Evolutionary conservation across 2,329 filamentous ascomycete species (phyloP).

Genomic region (Blumeriella jaapii): DNA sequence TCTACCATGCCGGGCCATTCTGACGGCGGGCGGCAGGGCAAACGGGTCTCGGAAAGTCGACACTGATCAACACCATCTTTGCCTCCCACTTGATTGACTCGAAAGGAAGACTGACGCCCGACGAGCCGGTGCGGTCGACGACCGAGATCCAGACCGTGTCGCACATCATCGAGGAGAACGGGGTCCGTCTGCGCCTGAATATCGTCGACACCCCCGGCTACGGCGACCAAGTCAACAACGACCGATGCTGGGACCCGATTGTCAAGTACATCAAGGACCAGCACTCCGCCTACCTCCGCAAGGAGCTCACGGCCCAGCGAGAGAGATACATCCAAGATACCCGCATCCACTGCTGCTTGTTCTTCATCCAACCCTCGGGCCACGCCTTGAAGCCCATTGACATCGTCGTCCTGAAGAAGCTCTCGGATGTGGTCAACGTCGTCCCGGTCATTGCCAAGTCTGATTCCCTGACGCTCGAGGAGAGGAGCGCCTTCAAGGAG

Average conservation of each 20-base stretch:
- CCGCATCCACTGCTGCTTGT: conserved; percentile 97
- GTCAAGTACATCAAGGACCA: conserved; percentile 99
- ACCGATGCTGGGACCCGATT: conserved; percentile 99
- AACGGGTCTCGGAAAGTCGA: conserved; percentile 97
- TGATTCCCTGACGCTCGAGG: conserved; percentile 89
- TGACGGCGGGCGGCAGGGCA: no score
- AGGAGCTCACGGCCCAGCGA: conserved; percentile 97
- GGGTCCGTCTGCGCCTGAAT: conserved; percentile 91
- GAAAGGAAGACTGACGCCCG: conserved; percentile 86
- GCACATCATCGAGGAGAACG: conserved; percentile 99
- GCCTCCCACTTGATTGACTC: conserved; percentile 98
- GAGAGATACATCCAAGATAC: conserved; percentile 99
- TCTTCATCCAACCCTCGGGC: conserved; percentile 98
- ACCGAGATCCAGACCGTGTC: conserved; percentile 98
- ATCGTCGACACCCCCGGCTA: conserved; percentile 99
- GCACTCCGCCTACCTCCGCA: conserved; percentile 96
- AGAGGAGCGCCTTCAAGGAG: conserved; percentile 95
- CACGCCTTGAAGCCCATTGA: conserved; percentile 99
- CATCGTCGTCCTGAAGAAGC: conserved; percentile 98
- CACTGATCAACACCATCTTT: conserved; percentile 99
- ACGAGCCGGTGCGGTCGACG: conserved; percentile 87
- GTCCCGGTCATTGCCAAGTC: conserved; percentile 98
- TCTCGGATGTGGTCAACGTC: conserved; percentile 97
- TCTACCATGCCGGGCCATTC: no score
- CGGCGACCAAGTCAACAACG: conserved; percentile 98